Evolutionary conservation across 2,329 filamentous ascomycete genomes (phyloP), one percentile per base, ranked within the genome.

Genomic region (Shiraia sp.): DNA sequence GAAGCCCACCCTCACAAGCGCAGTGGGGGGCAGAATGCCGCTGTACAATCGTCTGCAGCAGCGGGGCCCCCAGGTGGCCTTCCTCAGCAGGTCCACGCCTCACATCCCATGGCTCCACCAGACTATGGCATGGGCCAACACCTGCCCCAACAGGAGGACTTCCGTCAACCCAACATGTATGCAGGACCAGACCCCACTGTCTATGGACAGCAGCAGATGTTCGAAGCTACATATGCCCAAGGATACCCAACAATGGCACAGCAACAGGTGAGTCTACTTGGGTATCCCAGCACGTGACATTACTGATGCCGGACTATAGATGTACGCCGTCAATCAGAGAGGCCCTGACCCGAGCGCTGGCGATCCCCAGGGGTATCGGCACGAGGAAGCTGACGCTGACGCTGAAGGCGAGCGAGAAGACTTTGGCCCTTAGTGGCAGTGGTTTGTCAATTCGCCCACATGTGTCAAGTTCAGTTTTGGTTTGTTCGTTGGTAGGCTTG

Each of bases 1-100:
- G 93, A 99, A 70, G 90, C 92, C 25, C 81, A 88, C 8, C 84
- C 87, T 15, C 90, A 90, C 28, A 96, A 96, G 75, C 80, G 91
- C 38, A 65, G 57, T 44, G 50, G 49, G 6, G 72, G 58, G 32
- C 64, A 63, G 51, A 66, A 56, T 41, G 47, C 75, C 59, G 57
- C 70, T 40, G 62, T 70, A 10, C 59, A 64, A 42, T 64, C 66
- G 40, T 51, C 68, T 80, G 62, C 75, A 71, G 30, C 58, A 19
- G 58, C 63, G 9, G 60, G 60, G 10, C 59, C 63, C 37, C 55
- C 64, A 4, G 61, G 65, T 22, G 65, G 57, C 2, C 59, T 69
- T 32, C 58, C 64, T 15, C 79, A 79, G 39, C 56, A 60, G 25
- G 65, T 72, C 17, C 68, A 71, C 38, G 69, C 72, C 32, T 75